These are phyloP conservation scores for Drosera capensis DNA, from an alignment of 148 eudicot genomes.

Conservation along the genomic window DNA sequence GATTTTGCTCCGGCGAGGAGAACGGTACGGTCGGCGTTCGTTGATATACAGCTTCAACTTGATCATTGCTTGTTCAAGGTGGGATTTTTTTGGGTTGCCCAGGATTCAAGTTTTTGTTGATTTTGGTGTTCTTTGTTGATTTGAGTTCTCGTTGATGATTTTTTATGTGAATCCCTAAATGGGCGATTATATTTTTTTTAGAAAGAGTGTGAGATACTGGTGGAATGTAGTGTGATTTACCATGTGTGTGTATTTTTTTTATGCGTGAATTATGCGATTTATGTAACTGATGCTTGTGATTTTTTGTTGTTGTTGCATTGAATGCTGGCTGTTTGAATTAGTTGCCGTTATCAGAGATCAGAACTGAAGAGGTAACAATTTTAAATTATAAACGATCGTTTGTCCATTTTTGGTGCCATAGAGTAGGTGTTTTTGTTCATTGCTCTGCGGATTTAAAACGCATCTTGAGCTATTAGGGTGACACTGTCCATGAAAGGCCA, in stretches of 20 bases:
- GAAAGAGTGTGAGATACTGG: too few species aligned
- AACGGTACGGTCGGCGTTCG: slow-evolving; percentile 59
- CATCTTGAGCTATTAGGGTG: too few species aligned
- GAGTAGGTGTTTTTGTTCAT: too few species aligned
- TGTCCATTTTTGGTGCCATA: background rate
- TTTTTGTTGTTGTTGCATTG: background rate
- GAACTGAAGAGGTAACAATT: slow-evolving; percentile 62
- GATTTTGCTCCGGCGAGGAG: slow-evolving; percentile 66
- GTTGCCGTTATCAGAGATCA: slow-evolving; percentile 67
- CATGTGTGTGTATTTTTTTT: background rate
- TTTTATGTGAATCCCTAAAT: too few species aligned
- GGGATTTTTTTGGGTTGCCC: background rate
- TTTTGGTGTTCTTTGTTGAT: too few species aligned
- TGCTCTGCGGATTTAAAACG: too few species aligned
- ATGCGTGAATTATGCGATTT: background rate
- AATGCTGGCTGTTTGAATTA: slow-evolving; percentile 3
- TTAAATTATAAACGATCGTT: background rate
- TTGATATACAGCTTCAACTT: slow-evolving; percentile 45
- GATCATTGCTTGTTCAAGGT: slow-evolving; percentile 86
- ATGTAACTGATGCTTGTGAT: background rate
- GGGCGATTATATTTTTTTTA: too few species aligned
- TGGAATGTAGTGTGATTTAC: background rate
- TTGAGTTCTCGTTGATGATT: too few species aligned
- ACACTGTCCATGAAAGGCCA: background rate
- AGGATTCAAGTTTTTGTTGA: too few species aligned